These are phyloP conservation scores for Eutreptiella sp. DNA, from an alignment of 208 protist genomes.

Conservation along the genomic window DNA sequence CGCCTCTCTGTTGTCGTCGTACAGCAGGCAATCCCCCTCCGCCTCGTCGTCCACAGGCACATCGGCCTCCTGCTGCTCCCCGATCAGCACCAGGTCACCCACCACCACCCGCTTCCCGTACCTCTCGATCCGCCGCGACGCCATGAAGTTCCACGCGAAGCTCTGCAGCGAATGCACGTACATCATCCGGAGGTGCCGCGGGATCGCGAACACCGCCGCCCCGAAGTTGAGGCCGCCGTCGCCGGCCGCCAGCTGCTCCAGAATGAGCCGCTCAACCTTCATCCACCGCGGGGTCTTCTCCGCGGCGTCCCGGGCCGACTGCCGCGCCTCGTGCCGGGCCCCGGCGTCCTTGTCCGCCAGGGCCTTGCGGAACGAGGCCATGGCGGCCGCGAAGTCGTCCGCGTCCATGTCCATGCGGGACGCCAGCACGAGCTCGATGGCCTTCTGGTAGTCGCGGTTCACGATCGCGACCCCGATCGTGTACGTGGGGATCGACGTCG, in stretches of 20 bases:
- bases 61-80: background rate
- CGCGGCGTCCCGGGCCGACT: slow-evolving; percentile 41
- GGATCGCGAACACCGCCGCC: slow-evolving; percentile 57
- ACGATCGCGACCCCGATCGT: slow-evolving; percentile 74
- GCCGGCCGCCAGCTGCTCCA: slow-evolving; percentile 56
- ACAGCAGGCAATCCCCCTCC: slow-evolving; percentile 5
- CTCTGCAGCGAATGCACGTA: slow-evolving; percentile 90
- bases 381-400: slow-evolving; percentile 32
- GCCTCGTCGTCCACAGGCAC: slow-evolving; percentile 57
- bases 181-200: slow-evolving; percentile 72
- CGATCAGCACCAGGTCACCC: slow-evolving; percentile 66
- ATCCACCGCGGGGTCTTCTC: slow-evolving; percentile 58
- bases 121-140: slow-evolving; percentile 57
- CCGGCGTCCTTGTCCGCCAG: background rate
- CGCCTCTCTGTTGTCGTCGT: background rate
- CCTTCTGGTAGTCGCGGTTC: slow-evolving; percentile 53
- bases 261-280: slow-evolving; percentile 65
- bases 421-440: slow-evolving; percentile 57
- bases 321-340: background rate
- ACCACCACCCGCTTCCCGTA: slow-evolving; percentile 42
- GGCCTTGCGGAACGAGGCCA: no score
- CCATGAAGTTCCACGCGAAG: slow-evolving; percentile 82
- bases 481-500: slow-evolving; percentile 75
- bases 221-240: slow-evolving; percentile 59
- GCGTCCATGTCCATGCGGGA: slow-evolving; percentile 54